Conservation (phyloP, 352 stramenopile species). For the Achlya hypogyna region DNA sequence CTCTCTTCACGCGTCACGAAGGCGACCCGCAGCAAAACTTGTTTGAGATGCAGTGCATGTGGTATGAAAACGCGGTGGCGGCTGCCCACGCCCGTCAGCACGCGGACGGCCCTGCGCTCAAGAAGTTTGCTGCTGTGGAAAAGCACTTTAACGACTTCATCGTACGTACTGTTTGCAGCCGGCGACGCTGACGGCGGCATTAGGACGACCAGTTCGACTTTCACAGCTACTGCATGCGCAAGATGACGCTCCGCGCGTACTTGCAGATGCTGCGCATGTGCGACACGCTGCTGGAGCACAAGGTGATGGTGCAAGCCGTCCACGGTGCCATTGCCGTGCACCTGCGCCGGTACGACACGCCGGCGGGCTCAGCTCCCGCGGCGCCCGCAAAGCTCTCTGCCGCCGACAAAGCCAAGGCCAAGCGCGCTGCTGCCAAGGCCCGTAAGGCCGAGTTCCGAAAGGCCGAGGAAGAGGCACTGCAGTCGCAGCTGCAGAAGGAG, state of each 20-base stretch:
- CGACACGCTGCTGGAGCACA: conserved; percentile 85
- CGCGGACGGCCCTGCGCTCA: conserved; percentile 82
- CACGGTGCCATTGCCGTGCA: conserved; percentile 87
- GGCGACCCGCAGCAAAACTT: conserved; percentile 95
- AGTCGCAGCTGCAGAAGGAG: conserved; percentile 69
- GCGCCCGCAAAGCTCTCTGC: conserved; percentile 82
- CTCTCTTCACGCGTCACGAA: conserved; percentile 95
- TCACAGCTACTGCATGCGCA: conserved; percentile 97
- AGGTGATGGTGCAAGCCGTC: conserved; percentile 83
- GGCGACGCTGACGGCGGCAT: neutral
- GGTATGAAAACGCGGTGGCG: conserved; percentile 94
- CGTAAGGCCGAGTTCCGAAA: conserved; percentile 86
- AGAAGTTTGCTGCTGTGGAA: conserved; percentile 92
- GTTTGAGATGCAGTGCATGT: conserved; percentile 98
- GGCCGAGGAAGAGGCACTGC: conserved; percentile 63
- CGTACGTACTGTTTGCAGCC: neutral
- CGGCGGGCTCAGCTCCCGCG: conserved; percentile 35
- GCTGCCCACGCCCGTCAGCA: conserved; percentile 47
- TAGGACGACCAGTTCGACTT: conserved; percentile 98
- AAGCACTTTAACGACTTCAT: conserved; percentile 97
- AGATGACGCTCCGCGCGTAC: conserved; percentile 96
- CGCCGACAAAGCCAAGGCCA: conserved; percentile 90
- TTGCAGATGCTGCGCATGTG: conserved; percentile 91
- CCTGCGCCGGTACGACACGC: conserved; percentile 65
- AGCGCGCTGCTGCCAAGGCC: conserved; percentile 79